These are phyloP conservation scores for Rhodamnia rubescens DNA, from an alignment of 345 rosid species.

Conservation along the genomic window DNA sequence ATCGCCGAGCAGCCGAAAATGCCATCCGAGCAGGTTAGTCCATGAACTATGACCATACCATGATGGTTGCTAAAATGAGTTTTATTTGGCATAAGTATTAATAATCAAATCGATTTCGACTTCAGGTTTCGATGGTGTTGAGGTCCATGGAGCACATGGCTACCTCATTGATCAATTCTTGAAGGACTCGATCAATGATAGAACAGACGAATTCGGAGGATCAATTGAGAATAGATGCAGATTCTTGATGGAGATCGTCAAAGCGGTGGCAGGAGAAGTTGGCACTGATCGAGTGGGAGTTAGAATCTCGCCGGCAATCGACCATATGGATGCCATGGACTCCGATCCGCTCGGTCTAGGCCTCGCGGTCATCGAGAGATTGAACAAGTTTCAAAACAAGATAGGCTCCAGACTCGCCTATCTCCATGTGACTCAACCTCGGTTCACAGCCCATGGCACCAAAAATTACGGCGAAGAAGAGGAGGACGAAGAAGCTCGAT, in stretches of 20 bases:
- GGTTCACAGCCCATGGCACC: not conserved
- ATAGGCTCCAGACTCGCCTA: not conserved
- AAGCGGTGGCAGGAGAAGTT: not conserved
- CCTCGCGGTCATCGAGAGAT: not conserved
- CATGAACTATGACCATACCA: not conserved
- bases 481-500: not conserved
- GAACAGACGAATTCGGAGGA: constrained; percentile 1
- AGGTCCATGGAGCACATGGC: constrained; percentile 7
- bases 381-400: not conserved
- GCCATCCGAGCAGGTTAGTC: constrained; percentile 20
- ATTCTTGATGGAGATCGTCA: constrained; percentile 2
- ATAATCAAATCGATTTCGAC: not conserved
- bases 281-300: not conserved
- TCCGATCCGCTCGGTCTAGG: not conserved
- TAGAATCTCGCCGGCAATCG: not conserved
- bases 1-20: constrained; percentile 6
- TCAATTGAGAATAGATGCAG: not conserved
- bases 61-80: not conserved
- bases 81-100: not conserved
- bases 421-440: constrained; percentile 3
- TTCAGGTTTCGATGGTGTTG: constrained; percentile 3
- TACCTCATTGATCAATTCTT: constrained; percentile 9
- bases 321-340: not conserved
- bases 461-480: not conserved
- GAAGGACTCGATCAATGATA: constrained; percentile 3